Evolutionary conservation across 768 basidiomycete species (phyloP), one percentile per base, ranked within the genome.

Genomic region (Suillus ampliporus): DNA sequence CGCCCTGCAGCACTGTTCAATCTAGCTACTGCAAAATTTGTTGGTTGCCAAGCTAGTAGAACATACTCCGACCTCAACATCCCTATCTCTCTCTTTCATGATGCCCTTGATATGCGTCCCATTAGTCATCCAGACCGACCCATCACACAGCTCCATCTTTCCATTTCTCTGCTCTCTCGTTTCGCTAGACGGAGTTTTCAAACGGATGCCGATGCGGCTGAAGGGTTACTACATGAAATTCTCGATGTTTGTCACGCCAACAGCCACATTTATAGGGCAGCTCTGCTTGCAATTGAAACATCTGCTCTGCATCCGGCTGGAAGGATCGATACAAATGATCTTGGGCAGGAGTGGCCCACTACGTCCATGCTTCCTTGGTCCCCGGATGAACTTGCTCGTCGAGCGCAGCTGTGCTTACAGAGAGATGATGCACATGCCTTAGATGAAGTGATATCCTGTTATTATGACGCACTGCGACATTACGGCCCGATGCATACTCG

Each of bases 41-140:
- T n/a, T n/a, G n/a, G n/a, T n/a, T n/a, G n/a, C n/a, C n/a, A n/a
- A n/a, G n/a, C n/a, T n/a, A n/a, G n/a, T n/a, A n/a, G n/a, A n/a
- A n/a, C n/a, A n/a, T n/a, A n/a, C n/a, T n/a, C n/a, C n/a, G n/a
- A n/a, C n/a, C n/a, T n/a, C n/a, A n/a, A n/a, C n/a, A n/a, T n/a
- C n/a, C n/a, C n/a, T n/a, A n/a, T n/a, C n/a, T n/a, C n/a, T n/a
- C n/a, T n/a, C 11, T 57, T 35, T 23, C 2, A 57, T 34, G 8
- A 28, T 3, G 52, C 28, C 5, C 23, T 28, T 21, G 26, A 57
- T 40, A 19, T 57, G 14, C 35, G 56, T 26, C 56, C 56, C 28
- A 41, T 38, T n/a, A 37, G 37, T 23, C 56, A 57, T 38, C 56
- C 38, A 6, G 54, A 57, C 35, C 37, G 34, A 23, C 13, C 54